Percentiles rank a stretch among this genome's conserved stretches.
Conservation (phyloP, 139 green algal species). For the Trebouxia sp. region DNA sequence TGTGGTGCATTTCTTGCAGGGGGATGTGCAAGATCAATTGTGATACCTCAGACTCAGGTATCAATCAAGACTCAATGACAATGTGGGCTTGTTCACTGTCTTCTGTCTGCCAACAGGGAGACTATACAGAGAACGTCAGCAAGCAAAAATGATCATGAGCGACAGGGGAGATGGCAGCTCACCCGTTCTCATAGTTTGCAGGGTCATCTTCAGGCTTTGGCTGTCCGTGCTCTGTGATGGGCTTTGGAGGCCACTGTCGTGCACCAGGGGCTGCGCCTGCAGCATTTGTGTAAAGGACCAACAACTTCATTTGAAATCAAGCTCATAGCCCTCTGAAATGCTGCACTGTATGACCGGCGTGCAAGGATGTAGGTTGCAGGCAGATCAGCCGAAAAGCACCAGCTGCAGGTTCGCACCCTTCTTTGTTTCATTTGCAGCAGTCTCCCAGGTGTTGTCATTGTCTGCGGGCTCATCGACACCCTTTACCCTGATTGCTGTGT, state of each 20-base stretch:
- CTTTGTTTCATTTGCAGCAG: neutral
- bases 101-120: no score
- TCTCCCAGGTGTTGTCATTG: slow-evolving; percentile 15
- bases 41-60: no score
- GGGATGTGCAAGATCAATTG: no score
- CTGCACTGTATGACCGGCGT: no score
- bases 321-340: neutral
- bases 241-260: slow-evolving; percentile 20
- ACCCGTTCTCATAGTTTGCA: slow-evolving; percentile 19
- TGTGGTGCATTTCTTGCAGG: no score
- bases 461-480: slow-evolving; percentile 4
- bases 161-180: neutral
- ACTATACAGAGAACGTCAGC: no score
- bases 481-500: neutral
- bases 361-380: neutral
- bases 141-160: no score
- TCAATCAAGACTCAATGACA: no score
- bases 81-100: no score
- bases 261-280: slow-evolving; percentile 10
- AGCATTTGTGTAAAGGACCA: no score
- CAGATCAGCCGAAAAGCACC: no score
- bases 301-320: no score
- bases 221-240: slow-evolving; percentile 20
- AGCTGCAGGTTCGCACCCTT: neutral
- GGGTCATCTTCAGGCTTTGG: slow-evolving; percentile 27